Percentiles rank a stretch among this genome's conserved stretches.
phyloP scores from a whole-genome alignment of 2,329 filamentous ascomycete species.

The Sporothrix pallida region DNA sequence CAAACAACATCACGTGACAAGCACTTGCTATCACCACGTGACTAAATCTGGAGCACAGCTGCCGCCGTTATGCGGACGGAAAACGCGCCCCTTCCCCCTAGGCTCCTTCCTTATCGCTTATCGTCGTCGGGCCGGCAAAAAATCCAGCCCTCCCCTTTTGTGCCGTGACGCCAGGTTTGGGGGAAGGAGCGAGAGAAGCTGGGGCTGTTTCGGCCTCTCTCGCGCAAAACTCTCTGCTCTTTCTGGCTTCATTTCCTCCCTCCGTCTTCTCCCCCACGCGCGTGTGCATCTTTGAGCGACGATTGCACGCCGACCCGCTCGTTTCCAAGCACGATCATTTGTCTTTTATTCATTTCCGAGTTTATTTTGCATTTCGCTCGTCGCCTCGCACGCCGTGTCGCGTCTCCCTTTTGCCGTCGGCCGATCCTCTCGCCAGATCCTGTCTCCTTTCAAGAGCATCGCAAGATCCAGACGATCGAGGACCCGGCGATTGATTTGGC shows the following conservation, averaged over 20 bases:
- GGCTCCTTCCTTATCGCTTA: constrained; percentile 37
- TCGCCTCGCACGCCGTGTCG: not conserved
- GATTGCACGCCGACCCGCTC: constrained; percentile 3
- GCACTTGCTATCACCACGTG: not conserved
- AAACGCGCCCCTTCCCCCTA: not conserved
- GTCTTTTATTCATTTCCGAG: not conserved
- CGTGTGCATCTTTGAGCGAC: constrained; percentile 13
- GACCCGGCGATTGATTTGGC: not conserved
- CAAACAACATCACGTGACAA: too few relatives aligned
- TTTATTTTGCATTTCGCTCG: not conserved
- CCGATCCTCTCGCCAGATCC: not conserved
- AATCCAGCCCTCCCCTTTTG: constrained; percentile 39
- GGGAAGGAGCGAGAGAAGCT: constrained; percentile 27
- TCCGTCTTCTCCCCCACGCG: constrained; percentile 23
- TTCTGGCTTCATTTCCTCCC: constrained; percentile 21
- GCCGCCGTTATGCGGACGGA: constrained; percentile 4
- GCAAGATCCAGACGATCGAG: constrained; percentile 10
- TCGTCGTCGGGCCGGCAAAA: constrained; percentile 38
- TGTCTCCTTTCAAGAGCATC: not conserved
- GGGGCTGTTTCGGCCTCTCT: constrained; percentile 32
- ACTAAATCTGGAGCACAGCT: constrained; percentile 9
- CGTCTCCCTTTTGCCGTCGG: constrained; percentile 13
- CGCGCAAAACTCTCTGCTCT: constrained; percentile 36
- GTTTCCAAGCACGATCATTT: too few relatives aligned
- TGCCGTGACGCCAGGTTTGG: constrained; percentile 36